phyloP scores from a whole-genome alignment of 2,329 filamentous ascomycete species.

The Verticillium zaregamsianum region DNA sequence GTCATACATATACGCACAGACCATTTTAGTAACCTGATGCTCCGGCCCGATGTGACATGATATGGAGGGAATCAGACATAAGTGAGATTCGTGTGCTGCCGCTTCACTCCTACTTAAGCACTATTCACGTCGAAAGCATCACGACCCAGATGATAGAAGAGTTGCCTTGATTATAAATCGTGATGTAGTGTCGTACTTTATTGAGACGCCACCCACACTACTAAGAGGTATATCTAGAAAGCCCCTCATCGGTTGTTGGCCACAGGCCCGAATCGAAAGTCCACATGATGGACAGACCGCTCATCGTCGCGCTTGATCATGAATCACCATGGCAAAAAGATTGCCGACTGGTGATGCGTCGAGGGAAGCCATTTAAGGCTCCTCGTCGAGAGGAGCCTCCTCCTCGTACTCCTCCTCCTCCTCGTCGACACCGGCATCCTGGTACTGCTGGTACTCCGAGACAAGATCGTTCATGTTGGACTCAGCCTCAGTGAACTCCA shows the following conservation, averaged over 20 bases:
- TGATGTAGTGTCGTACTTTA: slow-evolving; percentile 19
- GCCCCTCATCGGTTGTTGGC: slow-evolving; percentile 20
- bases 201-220: slow-evolving; percentile 24
- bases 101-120: too few relatives aligned
- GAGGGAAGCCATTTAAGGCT: slow-evolving; percentile 38
- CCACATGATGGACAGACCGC: neutral
- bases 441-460: slow-evolving; percentile 99
- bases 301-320: neutral
- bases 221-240: slow-evolving; percentile 37
- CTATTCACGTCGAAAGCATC: too few relatives aligned
- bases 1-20: slow-evolving; percentile 25
- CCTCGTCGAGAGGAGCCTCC: slow-evolving; percentile 74
- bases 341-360: neutral
- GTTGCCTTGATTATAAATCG: neutral
- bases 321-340: neutral
- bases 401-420: slow-evolving; percentile 95
- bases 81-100: neutral
- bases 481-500: slow-evolving; percentile 99
- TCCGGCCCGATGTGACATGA: neutral
- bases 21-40: neutral
- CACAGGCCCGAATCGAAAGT: slow-evolving; percentile 20
- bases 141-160: neutral
- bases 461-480: slow-evolving; percentile 99
- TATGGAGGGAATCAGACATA: neutral
- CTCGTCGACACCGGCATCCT: slow-evolving; percentile 96